Evolutionary conservation across 192 early-diverging fungal species (phyloP).

Genomic region (Coemansia sp.): DNA sequence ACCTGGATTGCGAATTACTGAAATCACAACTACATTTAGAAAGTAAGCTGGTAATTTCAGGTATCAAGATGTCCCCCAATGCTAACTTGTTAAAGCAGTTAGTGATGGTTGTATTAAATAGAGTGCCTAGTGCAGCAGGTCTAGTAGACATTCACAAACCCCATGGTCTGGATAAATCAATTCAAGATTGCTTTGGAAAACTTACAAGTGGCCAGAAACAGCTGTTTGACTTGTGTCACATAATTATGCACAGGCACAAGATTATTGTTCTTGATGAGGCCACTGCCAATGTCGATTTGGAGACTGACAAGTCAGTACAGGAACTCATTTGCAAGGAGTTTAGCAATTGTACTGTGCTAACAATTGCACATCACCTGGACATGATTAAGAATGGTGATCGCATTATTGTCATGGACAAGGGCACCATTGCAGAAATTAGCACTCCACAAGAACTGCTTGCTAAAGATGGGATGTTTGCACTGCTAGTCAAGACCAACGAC

Average conservation of each 20-base stretch:
- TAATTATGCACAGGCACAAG: constrained; percentile 57
- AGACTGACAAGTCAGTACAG: constrained; percentile 24
- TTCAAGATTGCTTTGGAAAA: constrained; percentile 27
- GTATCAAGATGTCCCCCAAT: too few species aligned
- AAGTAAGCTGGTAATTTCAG: too few species aligned
- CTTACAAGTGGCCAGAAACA: constrained; percentile 61
- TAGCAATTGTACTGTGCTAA: constrained; percentile 53
- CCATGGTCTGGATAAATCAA: not conserved
- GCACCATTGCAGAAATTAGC: constrained; percentile 64
- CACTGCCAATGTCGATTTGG: constrained; percentile 62
- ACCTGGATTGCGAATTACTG: too few species aligned
- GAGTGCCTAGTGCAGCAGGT: too few species aligned
- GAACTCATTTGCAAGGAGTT: constrained; percentile 57
- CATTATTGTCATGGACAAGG: constrained; percentile 74
- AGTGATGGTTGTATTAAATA: too few species aligned
- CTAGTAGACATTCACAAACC: not conserved
- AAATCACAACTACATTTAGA: too few species aligned
- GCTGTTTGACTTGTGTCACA: constrained; percentile 63
- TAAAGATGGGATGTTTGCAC: constrained; percentile 33
- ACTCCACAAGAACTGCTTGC: constrained; percentile 60
- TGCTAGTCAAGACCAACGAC: constrained; percentile 21
- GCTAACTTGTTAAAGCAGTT: too few species aligned
- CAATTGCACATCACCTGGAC: constrained; percentile 74
- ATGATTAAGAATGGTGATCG: constrained; percentile 67
- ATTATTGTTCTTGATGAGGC: constrained; percentile 71